These are phyloP conservation scores for Dalbergia oliveri DNA, from an alignment of 306 rosid species.

Conservation along the genomic window DNA sequence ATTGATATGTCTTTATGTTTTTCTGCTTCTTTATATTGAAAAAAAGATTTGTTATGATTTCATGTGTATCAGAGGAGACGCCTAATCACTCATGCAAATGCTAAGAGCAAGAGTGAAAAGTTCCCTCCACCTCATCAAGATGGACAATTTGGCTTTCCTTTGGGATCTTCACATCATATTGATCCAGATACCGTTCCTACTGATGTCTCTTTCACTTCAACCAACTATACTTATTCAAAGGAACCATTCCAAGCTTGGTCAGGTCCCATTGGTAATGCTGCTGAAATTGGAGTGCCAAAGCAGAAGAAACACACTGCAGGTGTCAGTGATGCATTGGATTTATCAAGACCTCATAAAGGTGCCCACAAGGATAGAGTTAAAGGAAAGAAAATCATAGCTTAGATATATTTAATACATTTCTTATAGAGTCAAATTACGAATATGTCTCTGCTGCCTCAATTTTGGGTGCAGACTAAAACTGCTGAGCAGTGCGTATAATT, in stretches of 20 bases:
- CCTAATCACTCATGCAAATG: slow-evolving; percentile 82
- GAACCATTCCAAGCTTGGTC: slow-evolving; percentile 85
- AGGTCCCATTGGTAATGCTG: slow-evolving; percentile 77
- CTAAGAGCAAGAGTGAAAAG: slow-evolving; percentile 97
- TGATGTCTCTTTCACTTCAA: slow-evolving; percentile 71
- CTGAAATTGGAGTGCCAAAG: slow-evolving; percentile 60
- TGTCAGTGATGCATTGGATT: slow-evolving; percentile 55
- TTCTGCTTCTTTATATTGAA: slow-evolving; percentile 17
- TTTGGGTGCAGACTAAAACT: slow-evolving; percentile 33
- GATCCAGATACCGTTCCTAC: slow-evolving; percentile 80
- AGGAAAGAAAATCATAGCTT: slow-evolving; percentile 70
- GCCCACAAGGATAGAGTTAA: slow-evolving; percentile 57
- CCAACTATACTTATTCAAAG: slow-evolving; percentile 69
- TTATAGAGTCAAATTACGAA: slow-evolving; percentile 45
- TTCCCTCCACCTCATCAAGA: slow-evolving; percentile 98
- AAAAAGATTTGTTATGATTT: slow-evolving; percentile 34
- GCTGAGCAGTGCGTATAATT: slow-evolving; percentile 45
- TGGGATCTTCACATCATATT: slow-evolving; percentile 85
- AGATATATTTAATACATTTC: slow-evolving; percentile 42
- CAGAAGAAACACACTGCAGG: slow-evolving; percentile 63
- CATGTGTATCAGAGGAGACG: slow-evolving; percentile 80
- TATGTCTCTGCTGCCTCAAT: slow-evolving; percentile 38
- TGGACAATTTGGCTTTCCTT: slow-evolving; percentile 80
- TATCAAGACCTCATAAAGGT: slow-evolving; percentile 54
- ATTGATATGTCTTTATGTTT: background rate